These are phyloP conservation scores for Tylopilus sp. DNA, from an alignment of 1,284 basidiomycete species.

Conservation along the genomic window DNA sequence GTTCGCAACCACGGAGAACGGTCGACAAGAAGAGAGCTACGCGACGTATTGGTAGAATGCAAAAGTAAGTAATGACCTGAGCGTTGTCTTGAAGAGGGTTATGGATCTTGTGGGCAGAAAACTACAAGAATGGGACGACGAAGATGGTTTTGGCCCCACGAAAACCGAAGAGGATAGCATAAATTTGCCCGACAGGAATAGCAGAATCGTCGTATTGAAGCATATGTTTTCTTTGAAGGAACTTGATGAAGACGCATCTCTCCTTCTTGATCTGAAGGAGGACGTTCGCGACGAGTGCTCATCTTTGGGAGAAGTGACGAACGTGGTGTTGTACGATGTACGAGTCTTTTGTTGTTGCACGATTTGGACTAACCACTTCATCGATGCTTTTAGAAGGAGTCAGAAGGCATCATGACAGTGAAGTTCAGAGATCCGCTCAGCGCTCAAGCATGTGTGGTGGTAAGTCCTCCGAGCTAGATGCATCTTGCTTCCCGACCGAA, in stretches of 20 bases:
- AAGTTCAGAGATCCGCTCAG: constrained; percentile 88
- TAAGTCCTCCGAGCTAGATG: constrained; percentile 39
- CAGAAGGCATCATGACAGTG: constrained; percentile 93
- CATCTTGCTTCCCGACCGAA: background rate
- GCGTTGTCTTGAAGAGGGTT: background rate
- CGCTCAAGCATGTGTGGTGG: constrained; percentile 86
- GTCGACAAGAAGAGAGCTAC: constrained; percentile 81
- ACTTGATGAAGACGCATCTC: constrained; percentile 81
- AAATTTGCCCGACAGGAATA: constrained; percentile 50
- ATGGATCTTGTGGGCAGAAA: constrained; percentile 47
- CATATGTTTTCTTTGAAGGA: constrained; percentile 93
- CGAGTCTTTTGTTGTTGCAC: constrained; percentile 33
- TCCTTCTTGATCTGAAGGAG: constrained; percentile 91
- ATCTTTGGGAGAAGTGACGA: constrained; percentile 90
- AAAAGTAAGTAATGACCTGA: constrained; percentile 60
- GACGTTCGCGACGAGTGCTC: constrained; percentile 96
- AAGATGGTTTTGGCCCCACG: constrained; percentile 76
- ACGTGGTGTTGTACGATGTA: constrained; percentile 95
- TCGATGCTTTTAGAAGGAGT: constrained; percentile 65
- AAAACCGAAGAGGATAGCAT: constrained; percentile 51
- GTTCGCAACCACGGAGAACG: constrained; percentile 54
- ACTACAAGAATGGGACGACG: constrained; percentile 82
- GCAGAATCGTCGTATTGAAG: constrained; percentile 85
- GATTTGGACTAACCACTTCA: background rate
- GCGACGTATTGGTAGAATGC: constrained; percentile 82